Evolutionary conservation across 345 rosid genomes (phyloP), one percentile per base, ranked within the genome.

Genomic region (Populus ilicifolia): DNA sequence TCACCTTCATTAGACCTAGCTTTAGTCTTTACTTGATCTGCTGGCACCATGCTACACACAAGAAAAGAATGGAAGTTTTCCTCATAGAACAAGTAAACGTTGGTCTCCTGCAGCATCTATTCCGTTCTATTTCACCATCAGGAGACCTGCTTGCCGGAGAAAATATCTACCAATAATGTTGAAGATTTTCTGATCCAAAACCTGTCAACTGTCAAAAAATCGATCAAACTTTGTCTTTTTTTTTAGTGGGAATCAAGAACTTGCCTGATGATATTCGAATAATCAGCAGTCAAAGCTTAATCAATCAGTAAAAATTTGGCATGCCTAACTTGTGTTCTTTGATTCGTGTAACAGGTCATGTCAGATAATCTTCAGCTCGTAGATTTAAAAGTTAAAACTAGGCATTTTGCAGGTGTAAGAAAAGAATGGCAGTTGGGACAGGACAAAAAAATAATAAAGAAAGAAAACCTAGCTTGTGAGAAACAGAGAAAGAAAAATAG

Each of bases 321-420:
- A 11, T n/a, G 44, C 44, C 74, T 29, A 61, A 67, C 78, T 46
- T 75, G 13, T 50, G 30, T n/a, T 73, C n/a, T 56, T 10, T 56
- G 21, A 46, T 30, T 61, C 12, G 18, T 8, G 39, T 6, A 8
- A 38, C 23, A 14, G 25, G 20, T 39, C 73, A 50, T 61, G 30
- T 41, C 50, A 4, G 14, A 6, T 33, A 14, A 75, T 25, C 48
- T 66, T 25, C 16, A 30, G 7, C 27, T 39, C 10, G 23, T 66
- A 43, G 63, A 56, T 56, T 59, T 59, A 23, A 59, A 59, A 41
- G 11, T 41, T 41, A 41, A 41, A 23, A 46, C 29, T 59, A 23
- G 3, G 29, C 1, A n/a, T 59, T 59, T 11, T n/a, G 27, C 59
- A 20, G 23, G 59, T 6, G n/a, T 52, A 52, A 52, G 59, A 52